Conservation (phyloP, 805 yeast genomes). For the Candida chauliodis region DNA sequence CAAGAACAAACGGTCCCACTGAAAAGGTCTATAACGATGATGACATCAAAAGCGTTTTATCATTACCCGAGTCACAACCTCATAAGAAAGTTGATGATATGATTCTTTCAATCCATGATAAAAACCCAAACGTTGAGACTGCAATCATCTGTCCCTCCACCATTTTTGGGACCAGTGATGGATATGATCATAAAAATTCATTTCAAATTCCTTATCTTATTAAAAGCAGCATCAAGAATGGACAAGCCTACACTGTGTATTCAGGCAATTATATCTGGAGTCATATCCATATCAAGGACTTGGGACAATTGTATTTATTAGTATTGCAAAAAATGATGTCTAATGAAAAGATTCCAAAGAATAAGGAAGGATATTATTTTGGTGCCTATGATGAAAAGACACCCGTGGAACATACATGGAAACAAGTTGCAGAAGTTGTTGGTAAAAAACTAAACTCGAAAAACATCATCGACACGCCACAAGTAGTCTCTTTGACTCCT, state of each 20-base stretch:
- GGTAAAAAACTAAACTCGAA: conserved; percentile 16
- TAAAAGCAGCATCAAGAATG: conserved; percentile 13
- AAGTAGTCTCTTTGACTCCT: conserved; percentile 14
- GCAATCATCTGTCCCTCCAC: conserved; percentile 31
- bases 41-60: conserved; percentile 16
- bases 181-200: conserved; percentile 25
- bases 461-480: conserved; percentile 13
- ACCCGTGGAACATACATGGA: conserved; percentile 25
- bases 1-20: conserved; percentile 13
- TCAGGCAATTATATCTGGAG: conserved; percentile 33
- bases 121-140: conserved; percentile 26
- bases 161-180: conserved; percentile 30
- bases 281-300: conserved; percentile 31
- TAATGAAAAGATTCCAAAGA: conserved; percentile 21
- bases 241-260: conserved; percentile 23
- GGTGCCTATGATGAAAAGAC: conserved; percentile 16
- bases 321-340: conserved; percentile 19
- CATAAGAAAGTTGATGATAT: conserved; percentile 30
- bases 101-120: conserved; percentile 23
- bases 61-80: conserved; percentile 23
- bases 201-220: conserved; percentile 28
- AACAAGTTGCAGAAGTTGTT: conserved; percentile 19
- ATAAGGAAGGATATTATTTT: conserved; percentile 34
- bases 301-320: conserved; percentile 26
- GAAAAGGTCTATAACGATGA: conserved; percentile 23